Evolutionary conservation across 306 rosid species (phyloP).

Genomic region (Carpinus fangiana): DNA sequence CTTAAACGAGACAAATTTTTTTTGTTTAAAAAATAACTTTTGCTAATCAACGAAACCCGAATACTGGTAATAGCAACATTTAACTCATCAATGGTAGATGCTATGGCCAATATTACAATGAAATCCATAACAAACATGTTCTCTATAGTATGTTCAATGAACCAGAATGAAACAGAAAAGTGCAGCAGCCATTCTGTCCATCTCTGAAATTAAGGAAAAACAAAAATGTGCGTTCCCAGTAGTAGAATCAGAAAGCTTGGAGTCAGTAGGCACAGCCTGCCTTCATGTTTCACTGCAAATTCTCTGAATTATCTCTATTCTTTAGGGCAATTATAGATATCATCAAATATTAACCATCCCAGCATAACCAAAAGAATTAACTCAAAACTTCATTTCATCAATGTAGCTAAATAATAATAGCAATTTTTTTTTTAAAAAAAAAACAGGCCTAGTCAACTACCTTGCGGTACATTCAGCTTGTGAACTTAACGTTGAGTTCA

Average conservation of each 20-base stretch:
- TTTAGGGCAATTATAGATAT: not conserved
- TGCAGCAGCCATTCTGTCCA: not conserved
- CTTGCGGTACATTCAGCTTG: not conserved
- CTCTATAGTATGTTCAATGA: not conserved
- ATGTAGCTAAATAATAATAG: not conserved
- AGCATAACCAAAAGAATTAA: not conserved
- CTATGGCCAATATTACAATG: not conserved
- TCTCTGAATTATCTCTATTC: not conserved
- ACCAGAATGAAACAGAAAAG: not conserved
- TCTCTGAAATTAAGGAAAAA: not conserved
- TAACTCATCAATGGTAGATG: not conserved
- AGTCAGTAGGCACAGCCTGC: not conserved
- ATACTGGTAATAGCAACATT: not conserved
- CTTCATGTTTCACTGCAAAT: not conserved
- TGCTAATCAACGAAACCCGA: not conserved
- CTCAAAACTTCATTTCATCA: not conserved
- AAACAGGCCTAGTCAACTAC: not conserved
- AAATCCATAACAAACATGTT: slow-evolving; percentile 8
- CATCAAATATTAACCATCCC: not conserved
- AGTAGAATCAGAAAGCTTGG: not conserved
- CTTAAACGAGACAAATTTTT: not conserved
- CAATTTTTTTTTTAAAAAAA: too few species aligned
- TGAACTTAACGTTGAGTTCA: not conserved
- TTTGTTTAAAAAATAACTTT: not conserved
- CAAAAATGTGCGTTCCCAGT: not conserved